Percentiles rank a stretch among this genome's conserved stretches.
phyloP scores from a whole-genome alignment of 352 stramenopile genomes.

The Pythium monospermum region DNA sequence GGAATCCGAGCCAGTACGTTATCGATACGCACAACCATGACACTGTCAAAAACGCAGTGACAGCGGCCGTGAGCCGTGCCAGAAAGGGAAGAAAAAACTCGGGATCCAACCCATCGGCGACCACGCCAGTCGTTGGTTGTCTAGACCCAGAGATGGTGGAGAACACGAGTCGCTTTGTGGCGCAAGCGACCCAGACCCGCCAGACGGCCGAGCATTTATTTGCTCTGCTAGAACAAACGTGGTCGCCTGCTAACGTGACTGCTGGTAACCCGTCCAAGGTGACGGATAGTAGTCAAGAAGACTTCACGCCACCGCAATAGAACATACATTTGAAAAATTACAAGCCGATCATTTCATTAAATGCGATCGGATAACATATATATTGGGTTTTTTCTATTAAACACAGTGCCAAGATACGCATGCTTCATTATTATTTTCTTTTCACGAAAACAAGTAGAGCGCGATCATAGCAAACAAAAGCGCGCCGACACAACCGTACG shows the following conservation, averaged over 20 bases:
- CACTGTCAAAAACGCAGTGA: constrained; percentile 11
- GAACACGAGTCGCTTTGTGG: constrained; percentile 32
- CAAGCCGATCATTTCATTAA: no score
- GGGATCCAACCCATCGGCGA: not conserved
- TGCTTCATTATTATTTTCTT: no score
- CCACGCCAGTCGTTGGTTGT: constrained; percentile 18
- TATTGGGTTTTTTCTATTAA: no score
- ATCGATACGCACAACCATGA: constrained; percentile 38
- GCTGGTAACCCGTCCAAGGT: not conserved
- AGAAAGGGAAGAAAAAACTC: constrained; percentile 6
- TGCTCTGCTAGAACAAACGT: constrained; percentile 34
- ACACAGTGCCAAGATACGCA: no score
- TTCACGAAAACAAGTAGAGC: constrained; percentile 51
- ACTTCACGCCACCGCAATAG: constrained; percentile 8
- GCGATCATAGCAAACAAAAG: constrained; percentile 34
- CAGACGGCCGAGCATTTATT: constrained; percentile 32
- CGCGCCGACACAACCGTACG: constrained; percentile 34
- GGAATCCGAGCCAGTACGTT: constrained; percentile 58
- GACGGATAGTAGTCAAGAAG: not conserved
- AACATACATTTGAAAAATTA: not conserved
- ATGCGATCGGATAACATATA: no score
- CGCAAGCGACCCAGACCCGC: constrained; percentile 34
- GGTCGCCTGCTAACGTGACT: constrained; percentile 10
- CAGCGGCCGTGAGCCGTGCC: constrained; percentile 10
- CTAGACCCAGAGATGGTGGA: constrained; percentile 48